phyloP scores from a whole-genome alignment of 2,329 filamentous ascomycete genomes.

The Fusarium sarcochroum region DNA sequence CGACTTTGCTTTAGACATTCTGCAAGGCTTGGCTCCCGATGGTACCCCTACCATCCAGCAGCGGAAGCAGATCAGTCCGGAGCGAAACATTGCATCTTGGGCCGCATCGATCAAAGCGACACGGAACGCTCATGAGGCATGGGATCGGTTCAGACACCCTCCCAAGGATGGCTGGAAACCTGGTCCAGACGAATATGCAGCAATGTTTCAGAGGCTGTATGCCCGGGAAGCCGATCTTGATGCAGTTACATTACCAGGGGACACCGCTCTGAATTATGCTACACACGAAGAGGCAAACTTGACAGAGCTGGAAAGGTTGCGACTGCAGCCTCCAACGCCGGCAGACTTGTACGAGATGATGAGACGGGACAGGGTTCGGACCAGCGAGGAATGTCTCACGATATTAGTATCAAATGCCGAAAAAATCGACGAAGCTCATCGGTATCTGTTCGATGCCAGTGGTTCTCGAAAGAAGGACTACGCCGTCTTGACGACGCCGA shows the following conservation, averaged over 20 bases:
- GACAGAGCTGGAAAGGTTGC: constrained; percentile 75
- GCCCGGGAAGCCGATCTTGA: constrained; percentile 49
- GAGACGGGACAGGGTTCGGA: constrained; percentile 62
- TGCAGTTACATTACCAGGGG: constrained; percentile 67
- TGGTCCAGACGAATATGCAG: constrained; percentile 64
- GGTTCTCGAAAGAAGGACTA: constrained; percentile 26
- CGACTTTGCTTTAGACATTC: constrained; percentile 65
- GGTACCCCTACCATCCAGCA: constrained; percentile 71
- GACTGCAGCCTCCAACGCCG: constrained; percentile 72
- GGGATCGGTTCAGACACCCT: constrained; percentile 63
- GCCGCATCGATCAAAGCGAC: constrained; percentile 70
- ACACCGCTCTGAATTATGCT: constrained; percentile 66
- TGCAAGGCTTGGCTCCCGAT: constrained; percentile 67
- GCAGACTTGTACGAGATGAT: constrained; percentile 73
- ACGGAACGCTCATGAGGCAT: constrained; percentile 73
- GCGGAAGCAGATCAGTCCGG: constrained; percentile 42
- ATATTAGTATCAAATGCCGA: constrained; percentile 69
- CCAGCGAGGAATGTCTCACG: constrained; percentile 64
- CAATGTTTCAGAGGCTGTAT: constrained; percentile 72
- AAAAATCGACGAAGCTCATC: constrained; percentile 61
- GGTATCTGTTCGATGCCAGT: constrained; percentile 64
- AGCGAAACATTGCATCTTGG: constrained; percentile 58
- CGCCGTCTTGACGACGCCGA: constrained; percentile 36
- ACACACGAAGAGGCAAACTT: constrained; percentile 61
- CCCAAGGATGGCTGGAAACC: constrained; percentile 54